Conservation (phyloP, 345 rosid genomes). For the Gossypium ekmanianum region DNA sequence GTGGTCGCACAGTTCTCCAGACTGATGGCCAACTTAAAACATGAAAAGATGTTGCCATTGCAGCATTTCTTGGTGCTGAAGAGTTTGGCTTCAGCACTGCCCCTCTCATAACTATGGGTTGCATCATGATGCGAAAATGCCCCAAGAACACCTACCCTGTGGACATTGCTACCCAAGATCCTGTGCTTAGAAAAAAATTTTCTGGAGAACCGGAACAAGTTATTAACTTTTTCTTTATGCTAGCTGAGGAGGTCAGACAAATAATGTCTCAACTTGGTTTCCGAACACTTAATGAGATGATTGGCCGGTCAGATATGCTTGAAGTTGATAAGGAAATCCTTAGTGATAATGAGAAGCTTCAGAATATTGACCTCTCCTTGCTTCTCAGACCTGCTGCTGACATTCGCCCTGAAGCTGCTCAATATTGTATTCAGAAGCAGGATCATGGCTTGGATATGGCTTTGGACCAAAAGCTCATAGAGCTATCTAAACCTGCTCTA, state of each 20-base stretch:
- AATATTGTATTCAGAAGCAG: slow-evolving; percentile 85
- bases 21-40: slow-evolving; percentile 98
- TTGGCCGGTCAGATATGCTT: slow-evolving; percentile 97
- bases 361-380: slow-evolving; percentile 80
- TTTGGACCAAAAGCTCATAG: slow-evolving; percentile 70
- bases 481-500: slow-evolving; percentile 62
- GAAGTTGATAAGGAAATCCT: slow-evolving; percentile 88
- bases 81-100: slow-evolving; percentile 99
- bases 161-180: slow-evolving; percentile 99
- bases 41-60: slow-evolving; percentile 95
- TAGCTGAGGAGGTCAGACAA: slow-evolving; percentile 94
- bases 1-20: slow-evolving; percentile 94
- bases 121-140: slow-evolving; percentile 99
- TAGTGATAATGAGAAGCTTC: slow-evolving; percentile 70
- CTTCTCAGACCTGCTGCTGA: slow-evolving; percentile 90
- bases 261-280: slow-evolving; percentile 93
- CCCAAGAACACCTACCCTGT: slow-evolving; percentile 99
- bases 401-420: slow-evolving; percentile 88
- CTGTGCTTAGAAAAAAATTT: slow-evolving; percentile 91
- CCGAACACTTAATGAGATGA: slow-evolving; percentile 75
- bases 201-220: slow-evolving; percentile 99
- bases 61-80: slow-evolving; percentile 98
- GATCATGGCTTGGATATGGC: slow-evolving; percentile 97
- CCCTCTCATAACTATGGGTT: slow-evolving; percentile 94
- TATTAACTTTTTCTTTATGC: slow-evolving; percentile 94